Conservation (phyloP, 768 basidiomycete genomes). For the Aureoboletus auriporus region DNA sequence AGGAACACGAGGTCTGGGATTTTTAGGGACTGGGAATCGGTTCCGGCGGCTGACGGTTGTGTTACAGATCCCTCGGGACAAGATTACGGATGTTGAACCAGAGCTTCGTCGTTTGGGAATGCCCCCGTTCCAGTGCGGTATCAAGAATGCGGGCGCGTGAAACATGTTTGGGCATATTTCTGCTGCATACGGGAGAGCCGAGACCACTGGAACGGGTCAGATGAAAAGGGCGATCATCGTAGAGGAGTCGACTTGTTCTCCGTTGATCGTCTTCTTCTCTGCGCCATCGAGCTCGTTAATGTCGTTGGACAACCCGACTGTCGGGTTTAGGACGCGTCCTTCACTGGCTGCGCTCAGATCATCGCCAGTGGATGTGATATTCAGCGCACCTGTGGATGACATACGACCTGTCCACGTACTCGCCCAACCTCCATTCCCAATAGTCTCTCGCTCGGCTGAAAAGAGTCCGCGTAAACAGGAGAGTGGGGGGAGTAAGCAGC, state of each 20-base stretch:
- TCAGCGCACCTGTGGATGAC: constrained; percentile 15
- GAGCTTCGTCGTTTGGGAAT: constrained; percentile 20
- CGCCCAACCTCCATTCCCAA: constrained; percentile 14
- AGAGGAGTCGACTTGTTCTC: constrained; percentile 12
- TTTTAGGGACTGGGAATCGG: constrained; percentile 28
- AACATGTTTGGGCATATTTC: constrained; percentile 21
- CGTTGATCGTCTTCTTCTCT: constrained; percentile 25
- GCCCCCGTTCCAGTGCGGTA: constrained; percentile 24
- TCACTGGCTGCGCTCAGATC: constrained; percentile 1
- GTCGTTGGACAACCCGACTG: constrained; percentile 5
- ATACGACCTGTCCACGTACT: constrained; percentile 23
- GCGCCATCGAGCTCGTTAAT: constrained; percentile 16
- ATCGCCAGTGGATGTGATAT: constrained; percentile 14
- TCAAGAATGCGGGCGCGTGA: constrained; percentile 8
- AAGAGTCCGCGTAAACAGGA: background rate
- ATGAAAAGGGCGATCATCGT: constrained; percentile 16
- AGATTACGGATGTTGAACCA: constrained; percentile 18
- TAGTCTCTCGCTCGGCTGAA: background rate
- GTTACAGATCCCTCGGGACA: constrained; percentile 30
- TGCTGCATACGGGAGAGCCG: constrained; percentile 20
- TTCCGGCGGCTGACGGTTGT: constrained; percentile 32
- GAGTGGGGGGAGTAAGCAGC: constrained; percentile 8
- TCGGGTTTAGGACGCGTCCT: constrained; percentile 20
- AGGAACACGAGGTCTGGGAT: constrained; percentile 4
- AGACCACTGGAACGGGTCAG: constrained; percentile 13